Conservation (phyloP, 2,329 filamentous ascomycete species). For the Epichloe gansuensis region DNA sequence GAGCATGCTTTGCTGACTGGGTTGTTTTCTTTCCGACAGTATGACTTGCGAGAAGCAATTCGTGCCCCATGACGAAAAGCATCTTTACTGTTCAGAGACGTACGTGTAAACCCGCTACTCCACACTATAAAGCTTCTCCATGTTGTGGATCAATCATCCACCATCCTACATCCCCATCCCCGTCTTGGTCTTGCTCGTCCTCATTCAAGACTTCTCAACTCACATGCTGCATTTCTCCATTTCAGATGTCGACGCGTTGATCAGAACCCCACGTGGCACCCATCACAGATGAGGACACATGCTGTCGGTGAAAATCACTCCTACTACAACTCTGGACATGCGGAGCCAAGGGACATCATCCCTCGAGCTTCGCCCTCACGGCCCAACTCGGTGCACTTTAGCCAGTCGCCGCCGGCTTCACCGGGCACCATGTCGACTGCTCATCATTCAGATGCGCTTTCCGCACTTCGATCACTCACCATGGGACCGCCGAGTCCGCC, state of each 20-base stretch:
- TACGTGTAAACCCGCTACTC: slow-evolving; percentile 24
- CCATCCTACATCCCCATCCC: too few relatives aligned
- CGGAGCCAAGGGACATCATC: slow-evolving; percentile 48
- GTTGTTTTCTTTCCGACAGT: slow-evolving; percentile 22
- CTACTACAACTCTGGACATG: slow-evolving; percentile 30
- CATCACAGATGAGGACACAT: slow-evolving; percentile 7
- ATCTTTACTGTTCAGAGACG: slow-evolving; percentile 51
- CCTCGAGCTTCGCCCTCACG: slow-evolving; percentile 51
- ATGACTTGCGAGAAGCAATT: slow-evolving; percentile 59
- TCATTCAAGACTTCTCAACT: too few relatives aligned
- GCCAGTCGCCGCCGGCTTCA: slow-evolving; percentile 37
- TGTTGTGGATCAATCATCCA: neutral
- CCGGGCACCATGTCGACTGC: slow-evolving; percentile 21
- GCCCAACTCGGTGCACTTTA: slow-evolving; percentile 41
- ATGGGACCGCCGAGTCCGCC: slow-evolving; percentile 42
- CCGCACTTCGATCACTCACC: slow-evolving; percentile 41
- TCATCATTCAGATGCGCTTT: slow-evolving; percentile 32
- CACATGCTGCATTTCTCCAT: too few relatives aligned
- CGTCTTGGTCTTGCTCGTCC: too few relatives aligned
- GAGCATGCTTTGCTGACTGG: neutral
- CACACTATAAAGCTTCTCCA: neutral
- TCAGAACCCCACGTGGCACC: slow-evolving; percentile 25
- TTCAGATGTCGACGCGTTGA: slow-evolving; percentile 42
- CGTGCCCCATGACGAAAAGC: slow-evolving; percentile 41
- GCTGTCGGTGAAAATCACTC: slow-evolving; percentile 23